Base-by-base conservation (phyloP, 1,139 yeast genomes). In the Protomyces inundatus region DNA sequence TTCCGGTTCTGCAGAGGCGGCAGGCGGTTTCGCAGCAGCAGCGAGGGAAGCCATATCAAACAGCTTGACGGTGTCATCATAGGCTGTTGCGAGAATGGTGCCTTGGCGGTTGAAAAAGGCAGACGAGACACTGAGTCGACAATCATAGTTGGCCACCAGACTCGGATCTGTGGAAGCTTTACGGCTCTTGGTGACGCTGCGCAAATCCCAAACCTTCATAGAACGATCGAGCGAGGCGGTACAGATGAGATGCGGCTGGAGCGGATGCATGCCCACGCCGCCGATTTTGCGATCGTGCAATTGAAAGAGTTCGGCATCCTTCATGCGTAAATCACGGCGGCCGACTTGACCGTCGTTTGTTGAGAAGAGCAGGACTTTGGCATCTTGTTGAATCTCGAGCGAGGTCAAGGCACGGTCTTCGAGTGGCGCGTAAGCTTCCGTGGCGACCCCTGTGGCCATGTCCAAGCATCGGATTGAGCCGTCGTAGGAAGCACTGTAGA, bases 271-370 rank as follows among this genome's bases (percentile, higher is more conserved):
- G 0, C 87, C 74, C 73, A 93, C 88, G 0, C 95, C 90, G 0
- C 98, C 98, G 65, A 91, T 90, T 72, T 93, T 93, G 73, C 91
- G 90, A 71, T 89, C 96, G 66, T 90, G 90, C 37, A 90, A 74
- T 68, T 95, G 79, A 45, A 84, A 76, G 10, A 83, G 74, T 10
- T 76, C 73, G 1, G 67, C 66, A 12, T 36, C 23, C 33, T 57
- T 48, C 6, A 37, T 32, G 68, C 98, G 79, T 6, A 84, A 66
- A 73, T 91, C 98, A 66, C 86, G 80, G 35, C 79, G 80, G 45
- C 87, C 84, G 73, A 91, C 87, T 66, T 85, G 85, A 0, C 98
- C 98, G 7, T 82, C 79, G 59, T 90, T 76, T 0, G 97, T 90
- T 0, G 96, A 83, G 73, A 88, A 80, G 71, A 84, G 88, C 7